Percentiles rank a stretch among this genome's conserved stretches.
Evolutionary conservation across 805 yeast genomes (phyloP).

Genomic region (Wickerhamiella occidentalis): DNA sequence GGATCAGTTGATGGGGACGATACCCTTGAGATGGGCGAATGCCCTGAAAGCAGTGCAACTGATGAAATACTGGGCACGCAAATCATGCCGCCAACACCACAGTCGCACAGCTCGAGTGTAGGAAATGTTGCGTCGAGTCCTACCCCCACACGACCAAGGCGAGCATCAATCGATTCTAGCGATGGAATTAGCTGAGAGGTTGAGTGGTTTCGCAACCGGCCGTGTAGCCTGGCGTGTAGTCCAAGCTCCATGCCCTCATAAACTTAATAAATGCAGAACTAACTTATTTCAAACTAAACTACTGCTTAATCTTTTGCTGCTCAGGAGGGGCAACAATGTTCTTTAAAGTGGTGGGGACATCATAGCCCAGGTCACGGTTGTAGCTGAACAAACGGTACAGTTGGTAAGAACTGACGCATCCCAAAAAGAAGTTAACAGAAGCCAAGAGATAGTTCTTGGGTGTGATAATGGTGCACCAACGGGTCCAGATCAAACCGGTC

Average conservation of each 20-base stretch:
- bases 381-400: slow-evolving; percentile 55
- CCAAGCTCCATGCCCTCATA: too few species aligned
- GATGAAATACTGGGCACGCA: not conserved
- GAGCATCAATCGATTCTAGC: not conserved
- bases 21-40: slow-evolving; percentile 12
- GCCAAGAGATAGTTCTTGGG: slow-evolving; percentile 85
- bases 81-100: not conserved
- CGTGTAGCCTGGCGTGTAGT: too few species aligned
- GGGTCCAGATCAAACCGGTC: slow-evolving; percentile 93
- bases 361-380: slow-evolving; percentile 55
- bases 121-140: not conserved
- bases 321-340: slow-evolving; percentile 37
- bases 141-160: not conserved
- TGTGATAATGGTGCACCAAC: slow-evolving; percentile 90
- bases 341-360: slow-evolving; percentile 40
- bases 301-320: not conserved
- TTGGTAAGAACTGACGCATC: slow-evolving; percentile 81
- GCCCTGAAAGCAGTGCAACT: not conserved
- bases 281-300: not conserved
- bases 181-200: not conserved
- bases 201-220: too few species aligned
- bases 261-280: not conserved
- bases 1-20: slow-evolving; percentile 14
- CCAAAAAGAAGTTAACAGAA: slow-evolving; percentile 85
- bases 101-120: not conserved